Evolutionary conservation across 306 rosid species (phyloP), one percentile per base, ranked within the genome.

Genomic region (Medicago arabica): DNA sequence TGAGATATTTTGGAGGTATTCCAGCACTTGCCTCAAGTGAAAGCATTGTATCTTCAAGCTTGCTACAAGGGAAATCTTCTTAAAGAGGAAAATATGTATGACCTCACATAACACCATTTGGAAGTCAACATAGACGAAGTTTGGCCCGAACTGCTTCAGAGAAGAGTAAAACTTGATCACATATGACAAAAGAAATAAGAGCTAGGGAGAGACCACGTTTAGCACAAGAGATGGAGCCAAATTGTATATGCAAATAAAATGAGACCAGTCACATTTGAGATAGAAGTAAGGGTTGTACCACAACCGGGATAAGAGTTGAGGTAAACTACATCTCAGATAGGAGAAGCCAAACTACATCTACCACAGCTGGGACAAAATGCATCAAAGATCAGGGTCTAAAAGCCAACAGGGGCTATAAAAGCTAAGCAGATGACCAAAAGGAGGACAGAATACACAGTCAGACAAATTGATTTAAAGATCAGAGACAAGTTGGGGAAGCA

Each of bases 1-100:
- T 64, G 50, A 64, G 49, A 39, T 64, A 63, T 17, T 64, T 39
- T 31, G 41, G 14, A 16, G 50, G 40, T 64, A 64, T 39, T 64
- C 44, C 8, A 31, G 67, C 66, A 60, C 9, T 60, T 18, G 4
- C 18, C 41, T 23, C 39, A 58, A 23, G 38, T 58, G 64, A 23
- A 58, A 58, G 16, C 41, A 28, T 28, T 2, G 9, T 60, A 5
- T 40, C 17, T 60, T 28, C 31, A 60, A 60, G 67, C 41, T 28
- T 23, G 28, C 28, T 7, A 28, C 67, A 60, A 5, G 1, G 15
- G 10, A 28, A 60, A 60, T 16, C 41, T 28, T 57, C 36, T 31
- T 31, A 31, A 28, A 59, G 31, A 60, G 67, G 17, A 60, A 60
- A 13, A 60, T 60, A 25, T 10, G 36, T 19, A 60, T 60, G 67